A percentile compares a stretch with the other conserved stretches of the same genome.
phyloP scores from a whole-genome alignment of 2,329 filamentous ascomycete genomes.

The Stagonosporopsis cucurbitacearum region DNA sequence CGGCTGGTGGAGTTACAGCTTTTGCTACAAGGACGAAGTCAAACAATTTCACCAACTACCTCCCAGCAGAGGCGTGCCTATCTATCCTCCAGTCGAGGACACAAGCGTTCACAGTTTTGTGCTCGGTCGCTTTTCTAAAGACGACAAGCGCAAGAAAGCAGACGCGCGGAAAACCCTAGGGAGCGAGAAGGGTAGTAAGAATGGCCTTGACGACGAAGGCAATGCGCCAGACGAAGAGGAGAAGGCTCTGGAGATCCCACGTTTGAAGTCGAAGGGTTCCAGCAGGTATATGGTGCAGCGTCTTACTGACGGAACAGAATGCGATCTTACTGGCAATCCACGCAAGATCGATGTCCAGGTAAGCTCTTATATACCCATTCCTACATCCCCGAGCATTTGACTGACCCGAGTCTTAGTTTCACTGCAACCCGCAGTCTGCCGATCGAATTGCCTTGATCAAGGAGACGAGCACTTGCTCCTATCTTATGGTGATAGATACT shows the following conservation, averaged over 20 bases:
- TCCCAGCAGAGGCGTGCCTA: slow-evolving; percentile 68
- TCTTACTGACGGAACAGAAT: slow-evolving; percentile 78
- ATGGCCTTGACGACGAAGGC: slow-evolving; percentile 38
- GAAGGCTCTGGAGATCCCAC: slow-evolving; percentile 55
- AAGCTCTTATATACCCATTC: slow-evolving; percentile 23
- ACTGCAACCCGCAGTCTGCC: slow-evolving; percentile 76
- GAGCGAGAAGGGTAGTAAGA: slow-evolving; percentile 33
- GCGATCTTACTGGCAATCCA: slow-evolving; percentile 82
- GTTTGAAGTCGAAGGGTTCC: slow-evolving; percentile 81
- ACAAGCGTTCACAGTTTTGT: slow-evolving; percentile 77
- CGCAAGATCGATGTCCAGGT: slow-evolving; percentile 83
- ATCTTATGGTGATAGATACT: slow-evolving; percentile 91
- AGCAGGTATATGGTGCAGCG: slow-evolving; percentile 86
- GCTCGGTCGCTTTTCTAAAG: slow-evolving; percentile 66
- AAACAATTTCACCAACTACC: slow-evolving; percentile 89
- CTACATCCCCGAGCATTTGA: slow-evolving; percentile 7
- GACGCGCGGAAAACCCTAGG: slow-evolving; percentile 40
- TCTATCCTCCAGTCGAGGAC: slow-evolving; percentile 77
- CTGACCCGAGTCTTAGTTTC: slow-evolving; percentile 56
- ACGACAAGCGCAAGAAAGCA: slow-evolving; percentile 28
- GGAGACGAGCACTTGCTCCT: slow-evolving; percentile 87
- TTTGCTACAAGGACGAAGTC: slow-evolving; percentile 87
- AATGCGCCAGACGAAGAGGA: slow-evolving; percentile 33
- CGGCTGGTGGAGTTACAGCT: slow-evolving; percentile 96
- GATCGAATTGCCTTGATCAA: slow-evolving; percentile 92